Conservation (phyloP, 305 asterid genomes). For the Withania somnifera region DNA sequence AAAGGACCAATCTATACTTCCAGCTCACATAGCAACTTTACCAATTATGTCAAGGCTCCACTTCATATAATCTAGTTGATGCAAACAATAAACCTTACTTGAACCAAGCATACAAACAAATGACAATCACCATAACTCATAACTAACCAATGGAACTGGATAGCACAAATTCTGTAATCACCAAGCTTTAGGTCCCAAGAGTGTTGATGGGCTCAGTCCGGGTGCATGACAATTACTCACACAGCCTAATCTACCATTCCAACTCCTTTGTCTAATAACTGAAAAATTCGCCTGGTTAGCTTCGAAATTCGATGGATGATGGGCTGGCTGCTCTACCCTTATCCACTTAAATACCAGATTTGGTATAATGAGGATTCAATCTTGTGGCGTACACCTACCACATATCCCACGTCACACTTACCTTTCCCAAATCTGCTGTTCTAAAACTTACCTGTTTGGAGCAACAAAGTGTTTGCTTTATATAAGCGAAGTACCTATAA, state of each 20-base stretch:
- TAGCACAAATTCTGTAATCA: neutral
- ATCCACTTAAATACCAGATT: neutral
- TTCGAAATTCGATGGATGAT: neutral
- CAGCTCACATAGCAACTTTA: too few relatives aligned
- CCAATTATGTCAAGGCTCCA: too few relatives aligned
- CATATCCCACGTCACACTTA: neutral
- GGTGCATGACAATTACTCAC: neutral
- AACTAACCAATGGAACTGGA: neutral
- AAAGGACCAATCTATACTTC: too few relatives aligned
- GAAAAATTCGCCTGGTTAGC: neutral
- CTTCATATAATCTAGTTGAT: neutral
- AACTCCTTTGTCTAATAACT: neutral
- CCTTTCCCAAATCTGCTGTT: neutral
- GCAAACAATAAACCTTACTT: neutral
- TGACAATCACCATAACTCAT: neutral
- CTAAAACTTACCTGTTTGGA: neutral
- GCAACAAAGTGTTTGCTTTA: neutral
- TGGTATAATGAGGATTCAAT: neutral
- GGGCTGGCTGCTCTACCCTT: neutral
- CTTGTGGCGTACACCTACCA: neutral
- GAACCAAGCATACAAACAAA: neutral
- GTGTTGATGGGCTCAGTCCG: neutral
- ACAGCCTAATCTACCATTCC: neutral
- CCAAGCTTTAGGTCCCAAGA: neutral
- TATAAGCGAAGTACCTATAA: neutral